These are phyloP conservation scores for Amoebophrya sp. DNA, from an alignment of 169 alveolate species.

Conservation along the genomic window DNA sequence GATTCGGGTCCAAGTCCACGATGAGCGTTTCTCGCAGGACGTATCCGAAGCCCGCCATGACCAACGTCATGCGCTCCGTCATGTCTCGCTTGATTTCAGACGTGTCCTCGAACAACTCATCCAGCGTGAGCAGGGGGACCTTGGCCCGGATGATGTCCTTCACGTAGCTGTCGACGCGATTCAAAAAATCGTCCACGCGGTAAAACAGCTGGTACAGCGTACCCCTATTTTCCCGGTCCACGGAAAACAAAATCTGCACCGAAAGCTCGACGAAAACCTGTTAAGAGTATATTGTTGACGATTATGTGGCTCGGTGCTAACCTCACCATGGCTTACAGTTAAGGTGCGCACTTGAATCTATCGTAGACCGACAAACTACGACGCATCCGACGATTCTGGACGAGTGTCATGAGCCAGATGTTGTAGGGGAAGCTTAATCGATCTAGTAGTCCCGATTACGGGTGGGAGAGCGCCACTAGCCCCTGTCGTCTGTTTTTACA, in stretches of 20 bases:
- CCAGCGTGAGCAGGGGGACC: neutral
- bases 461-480: too few relatives aligned
- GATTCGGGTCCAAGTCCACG: neutral
- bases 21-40: neutral
- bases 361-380: too few relatives aligned
- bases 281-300: too few relatives aligned
- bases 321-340: too few relatives aligned
- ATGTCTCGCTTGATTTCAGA: neutral
- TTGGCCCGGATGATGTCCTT: neutral
- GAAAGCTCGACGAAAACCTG: neutral
- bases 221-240: neutral
- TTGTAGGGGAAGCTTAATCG: too few relatives aligned
- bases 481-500: too few relatives aligned
- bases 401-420: too few relatives aligned
- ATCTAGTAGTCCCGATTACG: too few relatives aligned
- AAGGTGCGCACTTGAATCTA: too few relatives aligned
- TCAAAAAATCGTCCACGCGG: neutral
- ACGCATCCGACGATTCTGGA: too few relatives aligned
- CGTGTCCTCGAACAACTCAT: neutral
- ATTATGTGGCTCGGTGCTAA: too few relatives aligned
- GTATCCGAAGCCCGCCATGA: neutral
- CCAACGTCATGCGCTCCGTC: neutral
- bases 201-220: neutral
- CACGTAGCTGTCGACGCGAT: neutral
- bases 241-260: neutral